phyloP scores from a whole-genome alignment of 2,329 filamentous ascomycete species.

The Aureobasidium namibiae region DNA sequence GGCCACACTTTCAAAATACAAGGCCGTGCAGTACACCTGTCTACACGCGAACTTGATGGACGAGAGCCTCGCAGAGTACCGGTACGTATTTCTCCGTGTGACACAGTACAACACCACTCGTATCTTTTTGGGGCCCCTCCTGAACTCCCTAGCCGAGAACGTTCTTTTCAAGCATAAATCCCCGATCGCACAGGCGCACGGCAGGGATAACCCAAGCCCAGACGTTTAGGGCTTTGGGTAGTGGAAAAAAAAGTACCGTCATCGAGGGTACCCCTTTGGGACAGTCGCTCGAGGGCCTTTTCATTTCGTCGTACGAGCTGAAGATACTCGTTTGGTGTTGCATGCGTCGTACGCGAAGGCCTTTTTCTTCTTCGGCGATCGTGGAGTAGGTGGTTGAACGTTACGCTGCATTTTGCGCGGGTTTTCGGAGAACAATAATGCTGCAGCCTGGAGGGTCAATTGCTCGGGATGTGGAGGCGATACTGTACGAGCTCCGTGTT shows the following conservation, averaged over 20 bases:
- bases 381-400: neutral
- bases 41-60: too few relatives aligned
- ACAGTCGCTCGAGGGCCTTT: neutral
- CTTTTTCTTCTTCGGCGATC: neutral
- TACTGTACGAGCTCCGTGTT: neutral
- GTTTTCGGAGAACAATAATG: neutral
- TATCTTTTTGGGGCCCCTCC: too few relatives aligned
- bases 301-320: neutral
- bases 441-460: neutral
- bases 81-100: neutral
- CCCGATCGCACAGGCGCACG: neutral
- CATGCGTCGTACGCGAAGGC: too few relatives aligned
- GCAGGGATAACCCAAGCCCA: neutral
- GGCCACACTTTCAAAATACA: too few relatives aligned
- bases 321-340: neutral
- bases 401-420: neutral
- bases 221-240: neutral
- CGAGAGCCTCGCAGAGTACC: neutral
- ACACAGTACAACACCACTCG: neutral
- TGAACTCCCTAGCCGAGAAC: neutral
- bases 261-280: neutral
- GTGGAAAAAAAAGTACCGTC: neutral
- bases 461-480: neutral
- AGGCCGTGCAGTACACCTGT: too few relatives aligned
- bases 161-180: slow-evolving; percentile 3